Base-by-base conservation (phyloP, 2,329 filamentous ascomycete genomes). In the Ilyonectria sp. region DNA sequence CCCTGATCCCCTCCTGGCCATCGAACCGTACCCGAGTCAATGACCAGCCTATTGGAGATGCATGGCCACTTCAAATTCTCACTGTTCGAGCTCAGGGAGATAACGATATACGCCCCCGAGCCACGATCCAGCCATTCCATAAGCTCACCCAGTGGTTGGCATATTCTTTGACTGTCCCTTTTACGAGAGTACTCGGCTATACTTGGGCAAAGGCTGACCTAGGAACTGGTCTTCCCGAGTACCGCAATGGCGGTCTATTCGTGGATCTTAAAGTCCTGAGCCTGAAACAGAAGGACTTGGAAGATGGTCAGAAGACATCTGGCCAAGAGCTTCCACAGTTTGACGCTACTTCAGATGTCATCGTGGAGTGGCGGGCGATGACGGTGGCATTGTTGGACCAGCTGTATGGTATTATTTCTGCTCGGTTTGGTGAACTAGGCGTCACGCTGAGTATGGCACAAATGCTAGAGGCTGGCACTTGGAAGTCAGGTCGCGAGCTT, bases 401-500 rank as follows among this genome's bases (percentile, higher is more conserved):
- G 26, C 74, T 90, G 21, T 82, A 84, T 56, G 70, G 67, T 17
- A 82, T 83, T 46, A 80, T 88, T 21, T 79, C 83, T 6, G 66
- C 75, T 11, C 71, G 73, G 4, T 79, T 83, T 49, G 75, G 75
- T 6, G 65, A 79, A 7, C 69, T 81, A 55, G 79, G 80, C 1
- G 76, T 82, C 3, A 69, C 76, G n/a, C 60, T 88, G 55, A 83
- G 74, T 44, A 79, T 88, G 76, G 80, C 85, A 0, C 86, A 88
- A 74, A 75, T 87, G 69, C 70, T 88, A 1, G 86, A 88, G 61
- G 86, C 86, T 7, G 86, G 86, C 0, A 84, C 83, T 1, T 88
- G 86, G 86, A 88, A 88, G 68, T 92, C 92, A 72, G 93, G 93
- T 62, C 87, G 93, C 79, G 93, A 95, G 82, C 86, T 95, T 74